Evolutionary conservation across 495 filamentous ascomycete species (phyloP).

Genomic region (Lasiosphaeriaceae sp.): DNA sequence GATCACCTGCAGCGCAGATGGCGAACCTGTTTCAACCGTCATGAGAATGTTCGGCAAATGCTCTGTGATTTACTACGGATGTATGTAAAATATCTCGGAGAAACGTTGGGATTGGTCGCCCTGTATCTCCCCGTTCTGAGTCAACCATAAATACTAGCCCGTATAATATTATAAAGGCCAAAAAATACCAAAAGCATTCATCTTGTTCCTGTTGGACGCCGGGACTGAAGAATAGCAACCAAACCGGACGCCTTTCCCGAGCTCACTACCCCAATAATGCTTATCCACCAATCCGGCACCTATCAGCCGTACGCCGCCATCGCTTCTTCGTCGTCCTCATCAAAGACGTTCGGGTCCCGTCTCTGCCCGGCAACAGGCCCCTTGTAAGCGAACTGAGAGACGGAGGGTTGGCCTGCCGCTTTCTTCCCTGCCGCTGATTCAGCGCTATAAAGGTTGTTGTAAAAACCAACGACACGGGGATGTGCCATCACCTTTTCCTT

Average conservation of each 20-base stretch:
- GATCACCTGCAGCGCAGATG: too few species aligned
- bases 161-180: too few species aligned
- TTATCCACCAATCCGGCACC: background rate
- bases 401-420: constrained; percentile 11
- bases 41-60: too few species aligned
- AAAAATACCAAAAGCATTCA: background rate
- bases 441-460: constrained; percentile 67
- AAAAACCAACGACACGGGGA: constrained; percentile 78
- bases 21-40: too few species aligned
- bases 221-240: background rate
- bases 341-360: background rate
- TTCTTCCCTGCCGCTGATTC: constrained; percentile 38
- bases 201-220: too few species aligned
- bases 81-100: too few species aligned
- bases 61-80: too few species aligned
- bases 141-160: too few species aligned
- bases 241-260: background rate
- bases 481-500: constrained; percentile 93
- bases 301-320: constrained; percentile 34
- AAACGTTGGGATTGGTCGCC: too few species aligned
- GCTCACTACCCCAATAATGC: background rate
- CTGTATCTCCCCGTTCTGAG: too few species aligned
- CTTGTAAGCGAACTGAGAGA: constrained; percentile 27
- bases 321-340: constrained; percentile 35
- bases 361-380: background rate